Conservation (phyloP, 2,329 filamentous ascomycete genomes). For the Trichophaea hybrida region DNA sequence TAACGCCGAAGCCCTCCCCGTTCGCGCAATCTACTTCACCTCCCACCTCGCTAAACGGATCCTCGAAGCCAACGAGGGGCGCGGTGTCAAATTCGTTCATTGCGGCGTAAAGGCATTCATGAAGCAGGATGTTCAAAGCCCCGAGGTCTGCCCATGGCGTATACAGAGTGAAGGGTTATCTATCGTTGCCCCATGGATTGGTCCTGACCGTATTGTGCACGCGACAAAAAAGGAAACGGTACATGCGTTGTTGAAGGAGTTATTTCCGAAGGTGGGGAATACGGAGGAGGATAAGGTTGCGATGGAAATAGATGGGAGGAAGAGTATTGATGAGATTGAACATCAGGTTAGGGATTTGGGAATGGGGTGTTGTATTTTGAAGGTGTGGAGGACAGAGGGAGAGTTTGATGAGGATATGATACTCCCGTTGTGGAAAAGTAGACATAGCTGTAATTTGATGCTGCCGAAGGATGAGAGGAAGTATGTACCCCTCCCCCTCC, state of each 20-base stretch:
- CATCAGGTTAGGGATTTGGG: constrained; percentile 62
- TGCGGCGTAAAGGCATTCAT: constrained; percentile 98
- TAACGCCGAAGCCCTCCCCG: constrained; percentile 73
- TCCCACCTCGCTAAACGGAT: constrained; percentile 73
- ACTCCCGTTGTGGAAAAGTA: constrained; percentile 83
- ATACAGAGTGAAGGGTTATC: constrained; percentile 90
- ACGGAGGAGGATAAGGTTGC: constrained; percentile 48
- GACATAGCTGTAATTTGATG: constrained; percentile 90
- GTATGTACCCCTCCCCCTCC: constrained; percentile 18
- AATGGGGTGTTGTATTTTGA: constrained; percentile 85
- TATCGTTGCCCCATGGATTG: constrained; percentile 82
- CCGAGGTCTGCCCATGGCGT: constrained; percentile 79
- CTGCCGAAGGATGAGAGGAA: constrained; percentile 87
- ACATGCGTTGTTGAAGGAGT: constrained; percentile 70
- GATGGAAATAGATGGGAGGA: not conserved
- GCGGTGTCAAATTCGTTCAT: constrained; percentile 89
- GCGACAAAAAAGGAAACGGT: constrained; percentile 68
- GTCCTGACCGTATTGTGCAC: constrained; percentile 57
- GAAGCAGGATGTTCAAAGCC: constrained; percentile 82
- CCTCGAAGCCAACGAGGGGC: constrained; percentile 71
- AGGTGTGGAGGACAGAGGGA: constrained; percentile 45
- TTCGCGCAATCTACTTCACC: constrained; percentile 95
- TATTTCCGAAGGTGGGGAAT: constrained; percentile 81
- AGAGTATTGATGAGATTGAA: constrained; percentile 55
- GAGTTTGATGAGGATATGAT: constrained; percentile 61